Base-by-base conservation (phyloP, 1,284 basidiomycete genomes). In the Phellinidium pouzarii region DNA sequence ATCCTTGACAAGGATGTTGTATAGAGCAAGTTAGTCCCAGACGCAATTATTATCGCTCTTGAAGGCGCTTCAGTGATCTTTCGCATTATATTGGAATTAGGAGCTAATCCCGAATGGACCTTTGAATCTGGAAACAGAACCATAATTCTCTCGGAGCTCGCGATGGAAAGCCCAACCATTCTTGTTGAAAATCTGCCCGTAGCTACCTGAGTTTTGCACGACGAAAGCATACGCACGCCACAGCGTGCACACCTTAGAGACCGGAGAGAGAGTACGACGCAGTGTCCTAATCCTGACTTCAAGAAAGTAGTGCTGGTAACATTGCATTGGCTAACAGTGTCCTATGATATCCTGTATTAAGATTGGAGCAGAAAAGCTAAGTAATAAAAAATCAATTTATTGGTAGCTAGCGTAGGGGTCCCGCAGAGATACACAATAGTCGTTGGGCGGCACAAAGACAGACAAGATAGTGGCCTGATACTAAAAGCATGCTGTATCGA, bases 1-100 rank as follows among this genome's bases (percentile, higher is more conserved):
- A 8, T 69, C 68, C 50, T 67, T 68, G 27, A 66, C 56, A 26
- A 68, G 43, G 11, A 70, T 60, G 27, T 57, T 55, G 34, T 65
- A 59, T 47, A 67, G 50, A 0, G 66, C 66, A 9, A 55, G 48
- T 3, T 59, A 59, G 42, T 61, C 60, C 25, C 48, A 50, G 3
- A 60, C 54, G 23, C 52, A 59, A 5, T 59, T 52, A 12, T 59
- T 27, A 20, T 58, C 52, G 7, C 45, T 44, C 57, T 57, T 34
- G 31, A 2, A 14, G 14, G 38, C 41, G 17, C 20, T 4, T 25
- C 17, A 26, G 14, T 42, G 34, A 38, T 31, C 27, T 22, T n/a
- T 27, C 14, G n/a, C 22, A n/a, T 25, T 12, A 7, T 31, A 37
- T 19, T 25, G 26, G 25, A 48, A 48, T 12, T 25, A 44, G 12